A percentile compares a stretch with the other conserved stretches of the same genome.
phyloP scores from a whole-genome alignment of 441 rosid species.

The Sinapis alba region DNA sequence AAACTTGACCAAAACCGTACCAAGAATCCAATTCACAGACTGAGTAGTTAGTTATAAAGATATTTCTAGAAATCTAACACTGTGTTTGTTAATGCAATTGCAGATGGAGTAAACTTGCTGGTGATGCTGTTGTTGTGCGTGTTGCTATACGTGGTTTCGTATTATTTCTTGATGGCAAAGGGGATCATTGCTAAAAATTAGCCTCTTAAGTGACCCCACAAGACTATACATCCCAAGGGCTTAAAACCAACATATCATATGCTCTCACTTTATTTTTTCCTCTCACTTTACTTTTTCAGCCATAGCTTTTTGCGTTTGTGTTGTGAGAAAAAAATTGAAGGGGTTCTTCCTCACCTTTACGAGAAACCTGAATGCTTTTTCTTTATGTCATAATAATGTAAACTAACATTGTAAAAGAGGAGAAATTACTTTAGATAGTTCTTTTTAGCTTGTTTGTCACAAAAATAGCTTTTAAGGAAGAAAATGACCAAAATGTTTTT shows the following conservation, averaged over 20 bases:
- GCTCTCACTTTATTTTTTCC: not conserved
- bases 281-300: not conserved
- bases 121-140: conserved; percentile 2
- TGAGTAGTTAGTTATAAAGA: not conserved
- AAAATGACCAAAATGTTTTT: no score
- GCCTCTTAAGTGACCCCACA: conserved; percentile 6
- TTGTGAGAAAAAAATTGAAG: not conserved
- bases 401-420: conserved; percentile 16
- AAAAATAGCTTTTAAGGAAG: no score
- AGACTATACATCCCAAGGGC: not conserved
- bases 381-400: conserved; percentile 4
- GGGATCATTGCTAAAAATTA: conserved; percentile 22
- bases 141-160: conserved; percentile 32
- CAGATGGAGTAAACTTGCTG: conserved; percentile 31
- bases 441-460: no score
- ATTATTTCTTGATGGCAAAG: conserved; percentile 27
- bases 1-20: conserved; percentile 8
- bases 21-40: not conserved
- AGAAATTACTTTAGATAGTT: no score
- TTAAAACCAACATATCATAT: not conserved
- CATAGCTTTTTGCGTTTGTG: not conserved
- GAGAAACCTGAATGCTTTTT: conserved; percentile 17
- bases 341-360: conserved; percentile 1
- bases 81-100: conserved; percentile 22
- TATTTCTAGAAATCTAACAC: not conserved